Percentiles rank a stretch among this genome's conserved stretches.
Evolutionary conservation across 352 stramenopile species (phyloP).

Genomic region (Phytophthora rubi): DNA sequence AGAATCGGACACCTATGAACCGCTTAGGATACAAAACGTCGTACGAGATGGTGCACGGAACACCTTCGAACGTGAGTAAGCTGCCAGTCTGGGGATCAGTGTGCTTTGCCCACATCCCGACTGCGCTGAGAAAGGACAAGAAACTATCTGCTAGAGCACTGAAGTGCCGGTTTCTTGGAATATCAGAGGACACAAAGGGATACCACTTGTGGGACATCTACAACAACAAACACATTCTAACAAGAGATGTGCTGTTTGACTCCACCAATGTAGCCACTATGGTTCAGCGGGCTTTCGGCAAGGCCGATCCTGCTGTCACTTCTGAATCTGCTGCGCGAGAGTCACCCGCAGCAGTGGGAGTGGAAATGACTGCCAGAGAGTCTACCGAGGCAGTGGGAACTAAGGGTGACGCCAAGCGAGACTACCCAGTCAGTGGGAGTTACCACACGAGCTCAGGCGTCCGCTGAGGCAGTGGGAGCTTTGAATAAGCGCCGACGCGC

Average conservation of each 20-base stretch:
- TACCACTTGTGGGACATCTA: constrained; percentile 14
- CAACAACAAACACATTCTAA: constrained; percentile 14
- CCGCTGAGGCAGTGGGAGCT: background rate
- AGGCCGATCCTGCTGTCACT: constrained; percentile 2
- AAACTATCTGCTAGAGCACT: constrained; percentile 4
- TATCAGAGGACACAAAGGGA: constrained; percentile 18
- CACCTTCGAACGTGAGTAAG: background rate
- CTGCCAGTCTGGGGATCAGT: constrained; percentile 3
- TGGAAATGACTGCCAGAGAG: background rate
- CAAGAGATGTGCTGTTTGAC: constrained; percentile 18
- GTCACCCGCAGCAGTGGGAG: constrained; percentile 2
- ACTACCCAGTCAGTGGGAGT: background rate
- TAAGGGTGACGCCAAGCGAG: background rate
- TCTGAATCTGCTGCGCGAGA: constrained; percentile 7
- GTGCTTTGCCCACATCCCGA: constrained; percentile 13
- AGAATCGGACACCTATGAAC: constrained; percentile 11
- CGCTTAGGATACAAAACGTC: constrained; percentile 6
- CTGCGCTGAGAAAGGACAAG: constrained; percentile 4
- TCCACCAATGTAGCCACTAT: constrained; percentile 9
- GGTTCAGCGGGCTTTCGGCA: constrained; percentile 6
- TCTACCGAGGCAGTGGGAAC: constrained; percentile 1
- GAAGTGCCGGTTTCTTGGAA: constrained; percentile 11
- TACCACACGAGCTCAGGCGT: background rate
- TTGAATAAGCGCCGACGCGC: background rate
- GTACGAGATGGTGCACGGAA: constrained; percentile 5